Base-by-base conservation (phyloP, 1,284 basidiomycete genomes). In the Ustilago lituana region DNA sequence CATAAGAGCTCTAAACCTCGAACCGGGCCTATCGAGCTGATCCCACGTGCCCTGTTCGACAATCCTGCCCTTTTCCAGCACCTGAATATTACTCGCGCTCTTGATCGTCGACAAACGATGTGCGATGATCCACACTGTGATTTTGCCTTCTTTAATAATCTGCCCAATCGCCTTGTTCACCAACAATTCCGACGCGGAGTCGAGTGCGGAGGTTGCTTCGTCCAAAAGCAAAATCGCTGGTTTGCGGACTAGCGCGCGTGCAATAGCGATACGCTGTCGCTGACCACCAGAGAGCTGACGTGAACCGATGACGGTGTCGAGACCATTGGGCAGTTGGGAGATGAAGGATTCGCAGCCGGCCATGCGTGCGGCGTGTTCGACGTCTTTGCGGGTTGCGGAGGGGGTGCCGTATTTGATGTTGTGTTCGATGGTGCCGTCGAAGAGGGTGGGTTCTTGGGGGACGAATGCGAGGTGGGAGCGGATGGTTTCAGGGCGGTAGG, bases 271-370 rank as follows among this genome's bases (percentile, higher is more conserved):
- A 17, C 85, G 75, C 70, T 86, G 85, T 32, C 84, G 70, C 65
- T 86, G 85, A 23, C 85, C 85, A 10, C 85, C 85, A 12, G 63
- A 68, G 19, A 82, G 46, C 58, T 81, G 78, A 20, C 79, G 69
- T 1, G 82, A 74, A n/a, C 82, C 82, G 27, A 83, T 81, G 64
- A 87, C 84, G 1, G 91, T 92, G 66, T 91, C 89, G 62, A 91
- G 90, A 0, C 90, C 92, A 54, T 92, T 86, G 11, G 94, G 93
- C 85, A 98, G 88, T 3, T 89, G 88, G 88, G 91, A 91, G 37
- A 98, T 90, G 79, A 97, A 98, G 75, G 95, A 93, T 26, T 73
- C 63, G 82, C 95, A 98, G 77, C 98, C 96, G 4, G 95, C 94
- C 65, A 91, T 87, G 11, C 89, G 85, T 0, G 94, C 94, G 0